Evolutionary conservation across 352 stramenopile species (phyloP).

Genomic region (Pythium rishiriense): DNA sequence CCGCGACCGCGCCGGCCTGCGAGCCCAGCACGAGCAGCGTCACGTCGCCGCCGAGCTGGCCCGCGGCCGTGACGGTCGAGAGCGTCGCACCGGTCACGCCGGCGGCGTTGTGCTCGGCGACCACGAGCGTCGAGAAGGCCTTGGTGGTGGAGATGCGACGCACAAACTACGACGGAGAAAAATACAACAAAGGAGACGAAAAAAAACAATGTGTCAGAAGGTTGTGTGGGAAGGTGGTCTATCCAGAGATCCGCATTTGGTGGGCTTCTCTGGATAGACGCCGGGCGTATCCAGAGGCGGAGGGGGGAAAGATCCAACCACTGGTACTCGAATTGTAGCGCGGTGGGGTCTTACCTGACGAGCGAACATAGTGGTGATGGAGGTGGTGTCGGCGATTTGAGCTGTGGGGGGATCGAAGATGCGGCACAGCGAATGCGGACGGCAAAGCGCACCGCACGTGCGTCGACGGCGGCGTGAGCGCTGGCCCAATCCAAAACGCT

Average conservation of each 20-base stretch:
- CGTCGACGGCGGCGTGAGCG: slow-evolving; percentile 2
- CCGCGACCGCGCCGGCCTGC: slow-evolving; percentile 54
- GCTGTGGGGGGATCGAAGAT: slow-evolving; percentile 4
- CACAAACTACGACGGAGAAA: slow-evolving; percentile 37
- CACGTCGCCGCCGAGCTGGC: slow-evolving; percentile 80
- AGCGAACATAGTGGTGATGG: slow-evolving; percentile 34
- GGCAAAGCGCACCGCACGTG: slow-evolving; percentile 11
- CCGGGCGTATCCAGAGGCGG: not conserved
- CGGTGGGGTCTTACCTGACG: slow-evolving; percentile 30
- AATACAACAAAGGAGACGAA: too few relatives aligned
- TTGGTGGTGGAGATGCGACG: slow-evolving; percentile 43
- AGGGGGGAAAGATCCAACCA: too few relatives aligned
- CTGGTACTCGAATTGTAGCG: not conserved
- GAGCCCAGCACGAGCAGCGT: slow-evolving; percentile 76
- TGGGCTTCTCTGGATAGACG: slow-evolving; percentile 3
- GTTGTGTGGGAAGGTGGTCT: too few relatives aligned
- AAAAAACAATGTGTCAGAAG: too few relatives aligned
- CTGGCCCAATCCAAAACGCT: slow-evolving; percentile 18
- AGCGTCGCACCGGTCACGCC: slow-evolving; percentile 76
- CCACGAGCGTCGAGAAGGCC: slow-evolving; percentile 79
- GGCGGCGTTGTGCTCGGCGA: slow-evolving; percentile 86
- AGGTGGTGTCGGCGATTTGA: slow-evolving; percentile 1
- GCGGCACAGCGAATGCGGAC: not conserved
- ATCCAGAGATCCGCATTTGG: not conserved
- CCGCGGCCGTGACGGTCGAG: slow-evolving; percentile 84